Base-by-base conservation (phyloP, 768 basidiomycete genomes). In the Hemileccinum rubropunctum region DNA sequence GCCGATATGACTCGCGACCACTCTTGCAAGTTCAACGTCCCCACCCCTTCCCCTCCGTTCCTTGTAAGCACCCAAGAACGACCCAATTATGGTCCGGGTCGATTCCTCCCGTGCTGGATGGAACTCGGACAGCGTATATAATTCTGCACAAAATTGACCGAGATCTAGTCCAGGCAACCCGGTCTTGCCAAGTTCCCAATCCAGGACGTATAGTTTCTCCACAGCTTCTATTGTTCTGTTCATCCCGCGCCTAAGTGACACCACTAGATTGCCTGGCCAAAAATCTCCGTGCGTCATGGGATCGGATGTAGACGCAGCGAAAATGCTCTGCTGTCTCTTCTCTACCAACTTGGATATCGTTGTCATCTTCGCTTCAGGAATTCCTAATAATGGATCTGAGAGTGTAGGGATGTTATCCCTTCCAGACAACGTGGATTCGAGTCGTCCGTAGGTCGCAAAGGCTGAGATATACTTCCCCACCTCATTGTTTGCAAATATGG, bases 201-300 rank as follows among this genome's bases (percentile, higher is more conserved):
- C 86, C 39, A 86, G 56, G 32, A 86, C 69, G 36, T 69, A 74
- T 10, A 83, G 55, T 11, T 64, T 71, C 58, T 71, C 67, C 34
- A 82, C 56, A 10, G 52, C 53, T 13, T 53, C 62, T 45, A 51
- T 42, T 2, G 23, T 47, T 12, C 69, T 70, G 7, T 61, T 61
- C 12, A 36, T n/a, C 1, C 66, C 59, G 6, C 58, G 59, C 42
- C 64, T 64, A 11, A 74, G 59, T 11, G 56, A 62, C n/a, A 85
- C 56, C 52, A 85, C 69, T 40, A 87, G 54, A 58, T 88, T 87
- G 0, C 84, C 86, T 2, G 86, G 78, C 84, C 86, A 88, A 56
- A 87, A 82, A 62, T 88, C 86, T 0, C 86, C 86, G 11, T 67
- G 67, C 18, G 66, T 69, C 50, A 68, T 41, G 11, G 67, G 58